phyloP scores from a whole-genome alignment of 805 yeast species.

The Lipomyces sp. region DNA sequence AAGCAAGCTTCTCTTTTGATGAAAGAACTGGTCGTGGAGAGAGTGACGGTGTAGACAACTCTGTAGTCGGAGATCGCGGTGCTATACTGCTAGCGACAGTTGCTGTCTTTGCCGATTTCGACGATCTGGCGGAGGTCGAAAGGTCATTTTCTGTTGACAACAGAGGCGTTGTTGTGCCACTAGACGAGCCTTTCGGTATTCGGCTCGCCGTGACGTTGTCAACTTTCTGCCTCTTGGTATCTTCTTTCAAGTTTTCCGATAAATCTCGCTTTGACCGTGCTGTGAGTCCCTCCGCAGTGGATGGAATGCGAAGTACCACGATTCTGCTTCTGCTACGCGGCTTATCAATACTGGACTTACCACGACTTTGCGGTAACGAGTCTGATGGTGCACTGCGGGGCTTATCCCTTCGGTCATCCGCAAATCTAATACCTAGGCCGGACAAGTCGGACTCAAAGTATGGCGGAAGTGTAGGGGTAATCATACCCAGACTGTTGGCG shows the following conservation, averaged over 20 bases:
- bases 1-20: conserved; percentile 10
- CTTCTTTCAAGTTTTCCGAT: conserved; percentile 5
- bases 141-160: neutral
- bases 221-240: conserved; percentile 2
- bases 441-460: conserved; percentile 38
- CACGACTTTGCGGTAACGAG: neutral
- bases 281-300: neutral
- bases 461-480: conserved; percentile 51
- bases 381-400: conserved; percentile 10
- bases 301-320: conserved; percentile 19
- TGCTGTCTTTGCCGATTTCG: neutral
- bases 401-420: neutral
- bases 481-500: conserved; percentile 42
- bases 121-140: neutral
- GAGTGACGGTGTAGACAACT: neutral
- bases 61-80: neutral
- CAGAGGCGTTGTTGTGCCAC: neutral
- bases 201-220: neutral
- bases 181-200: neutral
- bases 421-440: conserved; percentile 16
- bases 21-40: neutral
- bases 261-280: neutral
- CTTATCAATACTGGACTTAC: neutral
- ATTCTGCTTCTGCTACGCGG: neutral
- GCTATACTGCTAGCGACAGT: neutral